Percentiles rank a stretch among this genome's conserved stretches.
These are phyloP conservation scores for Podospora comata DNA, from an alignment of 495 filamentous ascomycete genomes.

Conservation along the genomic window DNA sequence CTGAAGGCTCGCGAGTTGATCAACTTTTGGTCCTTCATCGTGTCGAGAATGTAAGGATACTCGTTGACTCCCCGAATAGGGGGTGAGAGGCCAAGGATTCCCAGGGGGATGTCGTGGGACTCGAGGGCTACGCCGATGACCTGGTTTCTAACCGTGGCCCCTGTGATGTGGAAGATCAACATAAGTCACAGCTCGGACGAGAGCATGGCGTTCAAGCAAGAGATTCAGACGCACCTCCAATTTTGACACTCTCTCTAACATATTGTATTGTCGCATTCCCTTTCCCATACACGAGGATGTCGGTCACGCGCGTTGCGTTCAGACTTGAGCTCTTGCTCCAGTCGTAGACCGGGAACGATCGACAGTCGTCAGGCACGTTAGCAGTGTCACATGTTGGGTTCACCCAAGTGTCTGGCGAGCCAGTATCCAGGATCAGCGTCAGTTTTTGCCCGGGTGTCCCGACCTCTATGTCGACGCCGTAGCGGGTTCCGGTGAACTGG, in stretches of 20 bases:
- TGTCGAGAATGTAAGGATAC: constrained; percentile 67
- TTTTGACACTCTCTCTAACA: constrained; percentile 39
- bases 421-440: constrained; percentile 41
- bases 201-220: neutral
- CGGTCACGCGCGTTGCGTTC: constrained; percentile 21
- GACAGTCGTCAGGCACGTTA: constrained; percentile 28
- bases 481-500: constrained; percentile 17
- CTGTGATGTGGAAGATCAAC: constrained; percentile 14
- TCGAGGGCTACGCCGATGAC: constrained; percentile 42
- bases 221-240: constrained; percentile 31
- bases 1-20: constrained; percentile 73
- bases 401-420: constrained; percentile 45
- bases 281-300: constrained; percentile 38
- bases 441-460: constrained; percentile 30
- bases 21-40: constrained; percentile 55
- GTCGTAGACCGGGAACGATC: constrained; percentile 33
- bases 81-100: constrained; percentile 68
- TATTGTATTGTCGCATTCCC: constrained; percentile 42
- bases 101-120: constrained; percentile 49
- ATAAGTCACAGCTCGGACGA: neutral
- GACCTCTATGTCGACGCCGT: constrained; percentile 20
- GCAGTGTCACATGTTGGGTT: constrained; percentile 38
- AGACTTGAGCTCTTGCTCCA: constrained; percentile 32
- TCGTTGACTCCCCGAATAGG: constrained; percentile 46
- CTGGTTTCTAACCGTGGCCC: constrained; percentile 35